Conservation (phyloP, 2,329 filamentous ascomycete species). For the Sporothrix dimorphospora region DNA sequence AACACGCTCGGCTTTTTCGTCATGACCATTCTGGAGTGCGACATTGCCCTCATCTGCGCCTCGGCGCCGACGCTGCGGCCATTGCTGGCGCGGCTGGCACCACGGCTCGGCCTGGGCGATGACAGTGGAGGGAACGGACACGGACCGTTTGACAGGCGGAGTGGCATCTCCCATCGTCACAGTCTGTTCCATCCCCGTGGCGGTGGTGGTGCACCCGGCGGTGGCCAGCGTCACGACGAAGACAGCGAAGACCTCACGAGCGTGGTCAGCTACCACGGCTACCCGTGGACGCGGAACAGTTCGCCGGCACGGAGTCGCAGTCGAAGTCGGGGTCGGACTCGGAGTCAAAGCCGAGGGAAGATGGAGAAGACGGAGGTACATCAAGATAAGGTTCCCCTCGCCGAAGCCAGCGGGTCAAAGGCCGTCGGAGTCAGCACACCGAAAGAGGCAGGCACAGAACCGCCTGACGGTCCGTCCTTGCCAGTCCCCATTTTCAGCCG, state of each 20-base stretch:
- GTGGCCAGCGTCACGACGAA: constrained; percentile 19
- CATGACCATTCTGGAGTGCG: constrained; percentile 44
- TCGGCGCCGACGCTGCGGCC: constrained; percentile 42
- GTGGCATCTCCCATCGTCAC: not conserved
- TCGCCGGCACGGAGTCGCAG: constrained; percentile 32
- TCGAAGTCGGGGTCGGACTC: constrained; percentile 20
- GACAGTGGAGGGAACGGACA: not conserved
- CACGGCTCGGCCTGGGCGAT: constrained; percentile 35
- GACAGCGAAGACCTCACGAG: constrained; percentile 39
- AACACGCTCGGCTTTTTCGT: constrained; percentile 43
- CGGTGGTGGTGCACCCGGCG: not conserved
- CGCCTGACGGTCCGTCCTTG: not conserved
- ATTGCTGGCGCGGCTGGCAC: constrained; percentile 39
- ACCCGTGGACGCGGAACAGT: constrained; percentile 38
- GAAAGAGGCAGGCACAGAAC: not conserved
- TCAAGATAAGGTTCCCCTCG: not conserved
- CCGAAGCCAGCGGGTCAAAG: not conserved
- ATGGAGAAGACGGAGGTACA: not conserved
- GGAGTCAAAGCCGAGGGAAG: not conserved
- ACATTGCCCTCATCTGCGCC: constrained; percentile 44
- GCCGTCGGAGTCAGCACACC: not conserved
- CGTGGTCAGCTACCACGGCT: constrained; percentile 40
- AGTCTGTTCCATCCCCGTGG: constrained; percentile 6
- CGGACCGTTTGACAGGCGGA: not conserved
- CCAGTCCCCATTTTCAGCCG: not conserved